A percentile compares a stretch with the other conserved stretches of the same genome.
Conservation (phyloP, 257 asterid genomes). For the Eustoma russellianum region DNA sequence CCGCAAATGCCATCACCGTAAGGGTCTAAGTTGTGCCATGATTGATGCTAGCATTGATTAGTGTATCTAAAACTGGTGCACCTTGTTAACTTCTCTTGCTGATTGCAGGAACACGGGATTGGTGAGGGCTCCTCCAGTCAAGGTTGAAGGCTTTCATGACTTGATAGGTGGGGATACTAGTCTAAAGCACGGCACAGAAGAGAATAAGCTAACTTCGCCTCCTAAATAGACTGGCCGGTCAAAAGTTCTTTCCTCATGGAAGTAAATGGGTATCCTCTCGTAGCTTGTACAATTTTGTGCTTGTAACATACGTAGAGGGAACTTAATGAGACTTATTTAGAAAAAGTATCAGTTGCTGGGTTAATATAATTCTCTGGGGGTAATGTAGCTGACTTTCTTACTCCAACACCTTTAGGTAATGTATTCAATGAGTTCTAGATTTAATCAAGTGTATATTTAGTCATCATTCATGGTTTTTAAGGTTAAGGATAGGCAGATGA, state of each 20-base stretch:
- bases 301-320: no score
- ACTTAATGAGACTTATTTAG: no score
- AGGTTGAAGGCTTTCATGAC: slow-evolving; percentile 98
- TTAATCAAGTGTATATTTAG: no score
- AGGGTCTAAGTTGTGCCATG: slow-evolving; percentile 11
- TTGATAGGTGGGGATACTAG: slow-evolving; percentile 89
- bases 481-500: no score
- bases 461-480: no score
- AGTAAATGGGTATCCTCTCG: not conserved
- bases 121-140: slow-evolving; percentile 92
- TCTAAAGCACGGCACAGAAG: slow-evolving; percentile 70
- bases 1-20: slow-evolving; percentile 85
- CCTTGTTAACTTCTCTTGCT: slow-evolving; percentile 1
- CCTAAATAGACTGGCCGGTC: slow-evolving; percentile 26
- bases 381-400: no score
- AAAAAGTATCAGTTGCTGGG: no score
- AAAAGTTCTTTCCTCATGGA: not conserved
- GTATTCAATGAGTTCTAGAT: no score
- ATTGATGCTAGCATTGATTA: slow-evolving; percentile 1
- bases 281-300: not conserved
- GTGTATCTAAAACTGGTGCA: not conserved
- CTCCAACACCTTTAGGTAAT: no score
- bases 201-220: slow-evolving; percentile 75
- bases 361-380: no score
- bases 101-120: slow-evolving; percentile 59